Base-by-base conservation (phyloP, 768 basidiomycete species). In the Auriscalpium orientale region DNA sequence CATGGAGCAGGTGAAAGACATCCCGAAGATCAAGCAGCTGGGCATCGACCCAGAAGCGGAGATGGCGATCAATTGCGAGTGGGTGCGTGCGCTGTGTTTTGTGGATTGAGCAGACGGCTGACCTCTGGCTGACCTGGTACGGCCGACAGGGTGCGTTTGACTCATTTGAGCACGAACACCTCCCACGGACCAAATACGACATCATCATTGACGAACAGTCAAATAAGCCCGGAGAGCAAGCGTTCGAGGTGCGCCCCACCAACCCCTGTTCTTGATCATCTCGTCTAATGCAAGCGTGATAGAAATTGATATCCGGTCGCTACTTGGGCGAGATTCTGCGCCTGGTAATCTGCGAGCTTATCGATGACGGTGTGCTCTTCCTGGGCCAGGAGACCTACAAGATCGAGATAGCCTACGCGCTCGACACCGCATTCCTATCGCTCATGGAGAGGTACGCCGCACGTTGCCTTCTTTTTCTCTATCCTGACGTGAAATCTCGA, bases 301-400 rank as follows among this genome's bases (percentile, higher is more conserved):
- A 87, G 93, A 97, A 93, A 94, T 79, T 95, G 62, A 95, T 97
- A 56, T 94, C 94, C 1, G 94, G 94, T 51, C 85, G 92, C 53
- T 97, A 97, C 68, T 82, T 99, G 37, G 95, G 95, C 57, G 95
- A 99, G 73, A 93, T 98, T 64, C 79, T 98, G 62, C 87, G 95
- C n/a, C 77, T 98, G 33, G 87, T 98, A 62, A 81, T 99, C 57
- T 90, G 87, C 67, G 95, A 99, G 70, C 84, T 99, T 49, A 93
- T 97, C 67, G 95, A 97, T 67, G 89, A 94, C 62, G 97, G 95
- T 71, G 89, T 95, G 18, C 81, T 99, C 53, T 99, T 99, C 84
- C 81, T 97, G 34, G 95, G 97, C 22, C 95, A 99, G 72, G 92
- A 95, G 70, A 97, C 95, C 1, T 98, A 98, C 81, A 98, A 98